phyloP scores from a whole-genome alignment of 805 yeast species.

The Yarrowia divulgata region DNA sequence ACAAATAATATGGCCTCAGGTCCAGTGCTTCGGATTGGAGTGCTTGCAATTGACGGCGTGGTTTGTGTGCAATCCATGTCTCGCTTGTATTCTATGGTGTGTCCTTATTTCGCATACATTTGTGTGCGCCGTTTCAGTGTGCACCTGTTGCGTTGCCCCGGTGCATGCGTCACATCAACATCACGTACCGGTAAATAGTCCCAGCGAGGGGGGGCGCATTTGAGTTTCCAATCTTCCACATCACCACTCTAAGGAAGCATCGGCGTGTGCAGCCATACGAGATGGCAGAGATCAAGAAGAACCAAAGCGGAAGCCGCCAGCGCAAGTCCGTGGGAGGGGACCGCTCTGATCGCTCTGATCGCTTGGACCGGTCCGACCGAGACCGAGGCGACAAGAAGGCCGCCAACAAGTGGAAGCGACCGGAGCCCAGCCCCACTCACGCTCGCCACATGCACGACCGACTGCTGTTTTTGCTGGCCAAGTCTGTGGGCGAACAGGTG shows the following conservation, averaged over 20 bases:
- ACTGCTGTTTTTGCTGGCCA: constrained; percentile 60
- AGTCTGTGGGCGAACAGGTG: constrained; percentile 65
- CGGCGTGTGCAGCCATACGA: constrained; percentile 38
- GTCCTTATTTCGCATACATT: neutral
- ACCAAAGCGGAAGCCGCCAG: constrained; percentile 40
- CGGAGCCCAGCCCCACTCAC: constrained; percentile 40
- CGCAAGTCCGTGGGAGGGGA: constrained; percentile 40
- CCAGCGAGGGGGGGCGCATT: constrained; percentile 38
- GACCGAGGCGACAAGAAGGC: constrained; percentile 32
- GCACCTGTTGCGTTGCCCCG: neutral
- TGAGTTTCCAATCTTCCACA: constrained; percentile 39
- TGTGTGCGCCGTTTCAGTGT: neutral
- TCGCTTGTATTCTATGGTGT: neutral
- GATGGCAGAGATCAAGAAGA: constrained; percentile 40
- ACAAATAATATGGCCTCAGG: constrained; percentile 5
- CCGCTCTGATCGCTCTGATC: constrained; percentile 38
- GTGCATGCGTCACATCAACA: constrained; percentile 9
- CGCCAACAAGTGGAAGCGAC: constrained; percentile 37
- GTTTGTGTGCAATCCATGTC: too few species aligned
- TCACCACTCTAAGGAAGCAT: constrained; percentile 38
- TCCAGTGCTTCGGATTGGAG: neutral
- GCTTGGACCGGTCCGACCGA: constrained; percentile 38
- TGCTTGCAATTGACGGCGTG: too few species aligned
- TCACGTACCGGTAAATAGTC: constrained; percentile 22
- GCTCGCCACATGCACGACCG: constrained; percentile 60